Base-by-base conservation (phyloP, 257 asterid genomes). In the Coffea canephora region DNA sequence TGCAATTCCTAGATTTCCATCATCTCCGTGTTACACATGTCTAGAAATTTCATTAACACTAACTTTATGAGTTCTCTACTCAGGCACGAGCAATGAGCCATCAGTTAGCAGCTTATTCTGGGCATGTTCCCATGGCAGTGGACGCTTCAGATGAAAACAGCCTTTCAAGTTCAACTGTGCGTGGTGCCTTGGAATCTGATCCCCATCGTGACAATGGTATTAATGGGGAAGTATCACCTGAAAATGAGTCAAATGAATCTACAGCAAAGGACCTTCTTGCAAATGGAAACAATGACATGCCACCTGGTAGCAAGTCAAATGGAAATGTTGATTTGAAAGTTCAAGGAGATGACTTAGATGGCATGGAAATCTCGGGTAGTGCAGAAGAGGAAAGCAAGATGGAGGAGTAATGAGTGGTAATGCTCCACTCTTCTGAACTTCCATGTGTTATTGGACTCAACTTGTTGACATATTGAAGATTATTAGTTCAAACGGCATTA, bases 61-160 rank as follows among this genome's bases (percentile, higher is more conserved):
- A 23, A 74, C n/a, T 73, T 14, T 52, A 16, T 36, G 57, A 14
- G 8, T 65, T 43, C 31, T 74, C 41, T 11, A 14, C 27, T 66
- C 83, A 93, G 98, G 95, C 89, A 79, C 90, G 87, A 75, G 82
- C 78, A 45, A 85, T 86, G 90, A 83, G 83, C 64, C 85, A 89
- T 65, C 91, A 89, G 79, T 75, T 67, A 75, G 67, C 92, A 81
- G 84, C 86, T 73, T 78, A 87, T 78, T 55, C 90, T 64, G 94
- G 62, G 57, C 87, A 78, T 31, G 80, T 13, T 36, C 78, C 83
- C 46, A 27, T 71, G 75, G 86, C 81, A 54, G 43, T 41, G 67
- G 89, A 74, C 76, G 46, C 78, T 52, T 48, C 87, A 68, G 92
- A 75, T 82, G 87, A 81, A 82, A 89, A 86, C 79, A 86, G 86